Percentiles rank a stretch among this genome's conserved stretches.
Conservation (phyloP, 169 alveolate genomes). For the Plasmodium ovale region DNA sequence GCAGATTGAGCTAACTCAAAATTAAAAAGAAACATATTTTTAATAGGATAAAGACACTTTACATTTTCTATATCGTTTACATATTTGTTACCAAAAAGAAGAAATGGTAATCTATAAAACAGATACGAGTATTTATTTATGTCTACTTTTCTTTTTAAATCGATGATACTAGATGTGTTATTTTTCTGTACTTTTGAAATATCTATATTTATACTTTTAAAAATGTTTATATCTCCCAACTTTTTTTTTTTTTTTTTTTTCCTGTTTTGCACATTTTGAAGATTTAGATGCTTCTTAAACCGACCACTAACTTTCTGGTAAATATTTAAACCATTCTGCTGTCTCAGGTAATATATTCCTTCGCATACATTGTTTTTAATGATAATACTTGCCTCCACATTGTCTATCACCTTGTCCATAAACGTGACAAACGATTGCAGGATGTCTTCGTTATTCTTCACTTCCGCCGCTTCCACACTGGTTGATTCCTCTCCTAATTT, state of each 20-base stretch:
- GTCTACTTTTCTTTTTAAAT: conserved; percentile 33
- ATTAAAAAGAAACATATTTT: background rate
- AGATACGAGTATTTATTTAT: conserved; percentile 43
- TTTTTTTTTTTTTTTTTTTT: conserved; percentile 28
- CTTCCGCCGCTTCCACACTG: background rate
- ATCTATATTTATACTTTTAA: conserved; percentile 18
- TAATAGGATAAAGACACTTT: conserved; percentile 11
- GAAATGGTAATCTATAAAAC: conserved; percentile 39
- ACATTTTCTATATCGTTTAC: conserved; percentile 32
- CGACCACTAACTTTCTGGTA: conserved; percentile 33
- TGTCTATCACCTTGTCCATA: conserved; percentile 20
- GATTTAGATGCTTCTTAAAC: conserved; percentile 2
- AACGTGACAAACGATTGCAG: background rate
- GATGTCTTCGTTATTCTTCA: background rate
- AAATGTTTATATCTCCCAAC: conserved; percentile 1
- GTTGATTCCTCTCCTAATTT: background rate
- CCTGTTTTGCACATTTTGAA: conserved; percentile 9
- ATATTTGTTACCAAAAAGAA: conserved; percentile 31
- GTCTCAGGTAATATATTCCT: conserved; percentile 42
- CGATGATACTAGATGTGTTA: background rate
- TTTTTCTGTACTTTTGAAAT: conserved; percentile 3
- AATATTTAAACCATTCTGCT: conserved; percentile 37
- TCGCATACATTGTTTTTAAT: conserved; percentile 61
- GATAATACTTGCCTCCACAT: conserved; percentile 17
- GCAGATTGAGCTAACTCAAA: conserved; percentile 6